phyloP scores from a whole-genome alignment of 805 yeast genomes.

The Limtongozyma cylindracea region DNA sequence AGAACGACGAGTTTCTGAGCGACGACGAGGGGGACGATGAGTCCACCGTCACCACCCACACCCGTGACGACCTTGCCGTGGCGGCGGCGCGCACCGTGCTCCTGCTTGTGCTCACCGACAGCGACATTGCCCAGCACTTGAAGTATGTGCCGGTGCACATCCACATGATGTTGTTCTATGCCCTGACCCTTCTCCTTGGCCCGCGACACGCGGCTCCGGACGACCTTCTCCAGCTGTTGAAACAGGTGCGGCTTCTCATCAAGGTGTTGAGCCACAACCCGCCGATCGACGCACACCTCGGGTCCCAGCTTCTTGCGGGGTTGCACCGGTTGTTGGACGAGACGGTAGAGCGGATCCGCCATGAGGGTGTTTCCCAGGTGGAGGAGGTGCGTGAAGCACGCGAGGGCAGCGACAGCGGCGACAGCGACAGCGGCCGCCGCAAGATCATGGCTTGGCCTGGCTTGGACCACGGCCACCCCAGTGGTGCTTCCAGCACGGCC shows the following conservation, averaged over 20 bases:
- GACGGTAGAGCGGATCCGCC: conserved; percentile 3
- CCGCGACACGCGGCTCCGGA: conserved; percentile 12
- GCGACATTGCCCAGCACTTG: conserved; percentile 27
- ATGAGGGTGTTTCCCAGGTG: conserved; percentile 2
- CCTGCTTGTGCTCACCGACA: conserved; percentile 29
- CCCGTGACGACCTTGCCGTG: conserved; percentile 27
- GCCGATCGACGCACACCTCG: conserved; percentile 28
- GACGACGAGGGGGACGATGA: too few relatives aligned
- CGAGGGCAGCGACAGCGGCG: too few relatives aligned
- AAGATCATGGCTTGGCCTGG: too few relatives aligned
- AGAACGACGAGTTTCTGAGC: conserved; percentile 7
- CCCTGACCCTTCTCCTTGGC: conserved; percentile 27
- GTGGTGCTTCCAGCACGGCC: too few relatives aligned
- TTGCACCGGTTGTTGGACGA: conserved; percentile 10
- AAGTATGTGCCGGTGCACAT: conserved; percentile 50
- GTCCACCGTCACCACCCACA: conserved; percentile 7
- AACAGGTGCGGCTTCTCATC: conserved; percentile 15
- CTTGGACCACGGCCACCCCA: too few relatives aligned
- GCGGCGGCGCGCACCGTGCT: conserved; percentile 40
- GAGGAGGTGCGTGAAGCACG: too few relatives aligned
- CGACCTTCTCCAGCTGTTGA: conserved; percentile 7
- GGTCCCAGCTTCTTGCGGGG: conserved; percentile 12
- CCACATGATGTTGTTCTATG: conserved; percentile 45
- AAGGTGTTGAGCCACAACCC: conserved; percentile 17
- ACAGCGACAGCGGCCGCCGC: too few relatives aligned